Base-by-base conservation (phyloP, 2,329 filamentous ascomycete genomes). In the Epichloe gansuensis region DNA sequence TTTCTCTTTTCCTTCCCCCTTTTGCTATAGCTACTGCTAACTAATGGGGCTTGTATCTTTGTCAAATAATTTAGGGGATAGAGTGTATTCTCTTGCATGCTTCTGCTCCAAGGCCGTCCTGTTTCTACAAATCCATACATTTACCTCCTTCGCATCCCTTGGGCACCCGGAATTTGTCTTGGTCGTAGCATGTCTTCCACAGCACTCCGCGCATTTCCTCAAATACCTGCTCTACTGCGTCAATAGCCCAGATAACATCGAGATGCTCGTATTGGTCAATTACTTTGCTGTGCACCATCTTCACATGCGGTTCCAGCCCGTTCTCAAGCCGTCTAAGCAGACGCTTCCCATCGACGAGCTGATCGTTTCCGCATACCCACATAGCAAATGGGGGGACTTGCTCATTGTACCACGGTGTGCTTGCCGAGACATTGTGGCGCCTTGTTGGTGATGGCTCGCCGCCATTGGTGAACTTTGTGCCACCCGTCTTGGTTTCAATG, bases 191-290 rank as follows among this genome's bases (percentile, higher is more conserved):
- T 1, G 88, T 95, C 66, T 82, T 82, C 90, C 90, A 96, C 12
- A 96, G 67, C 13, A 94, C 84, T 60, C 91, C 84, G 34, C 82
- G 77, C 0, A 96, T 72, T 68, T 95, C 90, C 52, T 73, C 75
- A 5, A 90, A 93, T 1, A 96, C 87, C 64, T 91, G 80, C 47
- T 91, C 83, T 15, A 89, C 80, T 0, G 82, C 81, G 62, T 96
- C 89, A 74, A 96, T 88, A 0, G 90, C 89, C 91, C 91, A 96
- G 39, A 97, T 81, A 2, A 96, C 88, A 68, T 96, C 91, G 4
- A 97, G 75, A 68, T 97, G 91, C 69, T 96, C 91, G 64, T 95
- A 95, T 46, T 85, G 87, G 3, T 87, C 81, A 43, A 96, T 85
- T 23, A 94, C 73, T 63, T 88, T 94, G 56, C 78, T 78, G 68